Conservation (phyloP, 371 early-diverging fungal species). For the Basidiobolus meristosporus region DNA sequence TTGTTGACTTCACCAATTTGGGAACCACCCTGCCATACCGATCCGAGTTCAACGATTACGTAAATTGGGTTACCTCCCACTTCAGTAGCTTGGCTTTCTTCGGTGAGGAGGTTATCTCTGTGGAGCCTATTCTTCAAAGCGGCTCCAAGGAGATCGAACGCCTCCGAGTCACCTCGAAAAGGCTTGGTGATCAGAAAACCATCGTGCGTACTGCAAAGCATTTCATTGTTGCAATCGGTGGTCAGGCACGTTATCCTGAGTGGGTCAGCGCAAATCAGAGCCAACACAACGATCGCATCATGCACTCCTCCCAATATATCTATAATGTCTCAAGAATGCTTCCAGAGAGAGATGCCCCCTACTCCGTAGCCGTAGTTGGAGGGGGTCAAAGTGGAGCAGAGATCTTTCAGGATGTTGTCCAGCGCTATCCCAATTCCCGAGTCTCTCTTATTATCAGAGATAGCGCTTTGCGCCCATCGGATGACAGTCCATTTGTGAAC, state of each 20-base stretch:
- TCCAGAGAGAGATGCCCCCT: slow-evolving; percentile 1
- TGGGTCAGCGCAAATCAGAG: too few relatives aligned
- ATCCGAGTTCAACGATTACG: slow-evolving; percentile 7
- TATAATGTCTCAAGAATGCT: slow-evolving; percentile 2
- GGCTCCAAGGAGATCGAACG: background rate
- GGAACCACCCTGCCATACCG: slow-evolving; percentile 6
- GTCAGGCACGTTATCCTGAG: slow-evolving; percentile 6
- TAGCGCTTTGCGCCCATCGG: slow-evolving; percentile 6
- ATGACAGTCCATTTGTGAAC: slow-evolving; percentile 10
- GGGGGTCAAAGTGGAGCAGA: slow-evolving; percentile 8
- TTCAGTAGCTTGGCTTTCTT: slow-evolving; percentile 2
- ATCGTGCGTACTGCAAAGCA: slow-evolving; percentile 3
- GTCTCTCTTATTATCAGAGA: slow-evolving; percentile 7
- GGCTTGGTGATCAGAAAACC: background rate
- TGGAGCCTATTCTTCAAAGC: slow-evolving; percentile 1
- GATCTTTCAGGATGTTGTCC: slow-evolving; percentile 6
- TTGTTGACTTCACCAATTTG: slow-evolving; percentile 5
- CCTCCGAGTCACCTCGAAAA: background rate
- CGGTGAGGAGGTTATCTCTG: slow-evolving; percentile 5
- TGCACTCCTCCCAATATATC: slow-evolving; percentile 3
- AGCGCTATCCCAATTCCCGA: slow-evolving; percentile 5
- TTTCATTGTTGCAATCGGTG: slow-evolving; percentile 8
- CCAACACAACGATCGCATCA: background rate
- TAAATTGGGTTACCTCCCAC: slow-evolving; percentile 5
- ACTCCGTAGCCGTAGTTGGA: slow-evolving; percentile 7